Evolutionary conservation across 148 eudicot species (phyloP), one percentile per base, ranked within the genome.

Genomic region (Euryodendron excelsum): DNA sequence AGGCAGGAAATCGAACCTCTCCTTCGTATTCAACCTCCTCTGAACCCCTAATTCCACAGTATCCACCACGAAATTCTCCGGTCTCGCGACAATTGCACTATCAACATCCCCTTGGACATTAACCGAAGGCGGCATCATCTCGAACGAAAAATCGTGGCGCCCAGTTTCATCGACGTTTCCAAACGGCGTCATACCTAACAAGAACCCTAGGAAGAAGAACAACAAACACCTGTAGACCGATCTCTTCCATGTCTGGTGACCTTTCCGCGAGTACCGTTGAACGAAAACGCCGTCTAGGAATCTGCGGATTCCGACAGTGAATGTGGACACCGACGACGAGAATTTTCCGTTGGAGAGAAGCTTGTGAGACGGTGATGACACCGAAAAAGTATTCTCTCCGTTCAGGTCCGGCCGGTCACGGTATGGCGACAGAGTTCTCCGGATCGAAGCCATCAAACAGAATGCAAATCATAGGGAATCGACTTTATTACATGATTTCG

Each of bases 381-480:
- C 67, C 7, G 97, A 81, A 25, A 89, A 85, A 9, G 89, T 83
- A 71, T 64, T 86, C 9, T 79, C 87, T 61, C 94, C 97, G 66
- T 91, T 93, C 72, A 66, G 86, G 72, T 85, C 75, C 25, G 78
- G 69, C 69, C 90, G 91, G 58, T 90, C 90, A 70, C 77, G 84
- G 80, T 82, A 80, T 10, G 97, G 93, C 64, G 93, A 94, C 1
- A 85, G 83, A 41, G 97, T 89, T 76, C 98, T 84, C 72, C 97
- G 89, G 82, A 92, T 84, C 64, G 98, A 94, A 36, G 98, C 98
- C 98, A 94, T 94, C 62, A 34, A 75, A 59, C 37, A 5, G 69
- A 60, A 45, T 7, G 27, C 60, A 75, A 23, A 77, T 39, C 73
- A 77, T 67, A 53, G 39, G 53, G 63, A 67, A 50, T 25, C n/a